Base-by-base conservation (phyloP, 2,329 filamentous ascomycete genomes). In the Amauroascus verrucosus region DNA sequence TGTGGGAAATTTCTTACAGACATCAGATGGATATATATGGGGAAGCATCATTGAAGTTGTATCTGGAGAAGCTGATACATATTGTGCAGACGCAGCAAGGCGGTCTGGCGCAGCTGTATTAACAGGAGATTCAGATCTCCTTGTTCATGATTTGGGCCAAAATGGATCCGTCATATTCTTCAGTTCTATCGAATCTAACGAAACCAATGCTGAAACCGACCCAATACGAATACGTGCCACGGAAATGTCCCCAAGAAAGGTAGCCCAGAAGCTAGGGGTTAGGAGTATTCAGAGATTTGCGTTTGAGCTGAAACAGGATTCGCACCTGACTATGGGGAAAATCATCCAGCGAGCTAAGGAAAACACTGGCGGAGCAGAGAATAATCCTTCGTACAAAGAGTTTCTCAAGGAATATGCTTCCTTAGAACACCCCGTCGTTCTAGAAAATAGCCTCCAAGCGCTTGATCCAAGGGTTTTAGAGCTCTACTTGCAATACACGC, bases 51-150 rank as follows among this genome's bases (percentile, higher is more conserved):
- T 74, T 0, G 70, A 74, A 22, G 75, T 93, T 11, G 84, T 95
- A 0, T 82, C 88, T 0, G 89, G 86, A 0, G 91, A 97, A 69
- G 91, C 91, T 1, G 91, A 97, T 64, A 70, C 76, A 22, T 93
- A 81, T 69, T 95, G 89, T 65, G 88, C 88, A 2, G 70, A 76
- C 13, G 75, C 82, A 51, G 76, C 86, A 6, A 74, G 74, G n/a
- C 57, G 71, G 1, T 64, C 74, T 28, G 80, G 79, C 0, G 72
- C 74, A 1, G 77, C 88, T 13, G 72, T 83, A 26, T 69, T 96
- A 6, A 94, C 88, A 0, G 83, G 82, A n/a, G 91, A 97, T 62
- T 94, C 89, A 0, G 91, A 97, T 63, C 75, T 96, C 7, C 72
- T 95, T 0, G 76, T 91, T 0, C 83, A 90, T 64, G 77, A 88